Conservation (phyloP, 1,284 basidiomycete species). For the Ustilago curta region DNA sequence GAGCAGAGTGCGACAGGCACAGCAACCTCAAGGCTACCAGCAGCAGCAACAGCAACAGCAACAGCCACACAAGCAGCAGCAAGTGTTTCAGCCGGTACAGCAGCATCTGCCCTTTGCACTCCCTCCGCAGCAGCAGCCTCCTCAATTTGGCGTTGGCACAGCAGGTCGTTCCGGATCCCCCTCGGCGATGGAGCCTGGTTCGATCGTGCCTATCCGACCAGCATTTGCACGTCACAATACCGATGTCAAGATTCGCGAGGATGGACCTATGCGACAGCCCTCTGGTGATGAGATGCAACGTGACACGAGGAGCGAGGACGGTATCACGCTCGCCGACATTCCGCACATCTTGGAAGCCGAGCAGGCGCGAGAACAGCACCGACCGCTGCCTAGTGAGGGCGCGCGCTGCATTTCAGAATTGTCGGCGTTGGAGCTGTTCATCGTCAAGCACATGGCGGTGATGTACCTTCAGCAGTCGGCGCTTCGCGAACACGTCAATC, state of each 20-base stretch:
- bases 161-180: constrained; percentile 34
- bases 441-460: constrained; percentile 92
- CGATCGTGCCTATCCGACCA: constrained; percentile 76
- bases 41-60: constrained; percentile 32
- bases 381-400: constrained; percentile 77
- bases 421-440: constrained; percentile 83
- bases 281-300: constrained; percentile 59
- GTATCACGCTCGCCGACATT: constrained; percentile 94
- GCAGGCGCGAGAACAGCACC: constrained; percentile 85
- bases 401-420: constrained; percentile 85
- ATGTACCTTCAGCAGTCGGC: constrained; percentile 80
- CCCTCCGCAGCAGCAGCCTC: constrained; percentile 66
- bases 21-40: constrained; percentile 28
- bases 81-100: constrained; percentile 40
- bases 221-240: constrained; percentile 84
- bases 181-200: constrained; percentile 35
- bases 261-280: constrained; percentile 70
- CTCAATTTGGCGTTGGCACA: constrained; percentile 27
- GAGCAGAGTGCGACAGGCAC: constrained; percentile 21
- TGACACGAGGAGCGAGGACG: constrained; percentile 76
- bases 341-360: constrained; percentile 91
- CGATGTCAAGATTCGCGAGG: constrained; percentile 88
- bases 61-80: constrained; percentile 26
- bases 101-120: constrained; percentile 44
- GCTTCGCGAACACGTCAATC: constrained; percentile 78